Percentiles rank a stretch among this genome's conserved stretches.
These are phyloP conservation scores for Claviceps monticola DNA, from an alignment of 2,329 filamentous ascomycete genomes.

Conservation along the genomic window DNA sequence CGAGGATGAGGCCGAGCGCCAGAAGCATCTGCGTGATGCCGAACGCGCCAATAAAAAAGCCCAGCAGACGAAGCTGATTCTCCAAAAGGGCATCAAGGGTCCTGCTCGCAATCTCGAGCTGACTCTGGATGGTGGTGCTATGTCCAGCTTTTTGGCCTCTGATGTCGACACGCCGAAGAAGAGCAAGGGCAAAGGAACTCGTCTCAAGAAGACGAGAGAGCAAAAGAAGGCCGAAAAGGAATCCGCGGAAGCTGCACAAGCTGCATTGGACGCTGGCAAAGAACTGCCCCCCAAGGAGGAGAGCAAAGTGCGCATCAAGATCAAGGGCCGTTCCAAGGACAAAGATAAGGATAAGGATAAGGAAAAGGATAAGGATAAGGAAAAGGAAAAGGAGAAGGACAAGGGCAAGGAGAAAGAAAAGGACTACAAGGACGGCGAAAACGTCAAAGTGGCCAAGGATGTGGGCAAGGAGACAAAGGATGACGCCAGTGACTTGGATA, in stretches of 20 bases:
- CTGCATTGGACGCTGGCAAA: conserved; percentile 65
- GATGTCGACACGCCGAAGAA: conserved; percentile 41
- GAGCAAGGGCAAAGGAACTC: conserved; percentile 43
- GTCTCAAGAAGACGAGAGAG: conserved; percentile 83
- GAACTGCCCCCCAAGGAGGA: conserved; percentile 48
- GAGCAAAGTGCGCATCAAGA: conserved; percentile 48
- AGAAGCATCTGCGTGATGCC: conserved; percentile 70
- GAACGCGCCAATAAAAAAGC: conserved; percentile 89
- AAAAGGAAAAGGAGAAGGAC: conserved; percentile 31
- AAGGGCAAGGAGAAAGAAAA: conserved; percentile 23
- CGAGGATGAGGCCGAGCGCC: conserved; percentile 68
- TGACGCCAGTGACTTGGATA: conserved; percentile 40
- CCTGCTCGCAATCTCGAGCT: conserved; percentile 58
- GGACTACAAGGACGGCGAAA: conserved; percentile 31
- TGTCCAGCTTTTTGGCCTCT: conserved; percentile 69
- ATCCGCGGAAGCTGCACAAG: conserved; percentile 76
- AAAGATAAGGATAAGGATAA: conserved; percentile 27
- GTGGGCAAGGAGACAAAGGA: conserved; percentile 39
- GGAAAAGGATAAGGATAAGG: conserved; percentile 36
- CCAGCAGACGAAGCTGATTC: conserved; percentile 72
- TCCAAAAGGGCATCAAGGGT: conserved; percentile 76
- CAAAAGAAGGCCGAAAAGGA: conserved; percentile 71
- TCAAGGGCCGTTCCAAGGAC: conserved; percentile 38
- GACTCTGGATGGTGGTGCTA: conserved; percentile 72
- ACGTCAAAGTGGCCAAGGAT: conserved; percentile 25